These are phyloP conservation scores for Chlorencoelia australis DNA, from an alignment of 2,329 filamentous ascomycete genomes.

Conservation along the genomic window DNA sequence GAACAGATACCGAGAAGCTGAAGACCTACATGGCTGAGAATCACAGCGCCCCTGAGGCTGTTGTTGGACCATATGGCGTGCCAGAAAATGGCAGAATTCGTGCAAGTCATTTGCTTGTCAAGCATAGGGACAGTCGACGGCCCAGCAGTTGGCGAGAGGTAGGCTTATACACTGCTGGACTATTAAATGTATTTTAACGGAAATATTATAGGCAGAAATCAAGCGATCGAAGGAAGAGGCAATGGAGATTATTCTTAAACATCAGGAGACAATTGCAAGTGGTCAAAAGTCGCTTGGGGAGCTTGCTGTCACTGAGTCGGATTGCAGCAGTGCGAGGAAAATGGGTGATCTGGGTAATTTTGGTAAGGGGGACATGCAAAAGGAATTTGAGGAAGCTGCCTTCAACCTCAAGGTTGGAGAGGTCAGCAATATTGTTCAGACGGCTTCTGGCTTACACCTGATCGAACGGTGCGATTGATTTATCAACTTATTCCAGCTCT, in stretches of 20 bases:
- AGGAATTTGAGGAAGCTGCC: conserved; percentile 93
- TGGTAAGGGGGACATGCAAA: conserved; percentile 92
- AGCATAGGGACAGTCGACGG: conserved; percentile 80
- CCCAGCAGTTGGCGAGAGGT: conserved; percentile 88
- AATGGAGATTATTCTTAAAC: conserved; percentile 59
- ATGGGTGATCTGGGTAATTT: conserved; percentile 92
- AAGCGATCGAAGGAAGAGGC: conserved; percentile 85
- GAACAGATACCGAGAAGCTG: conserved; percentile 83
- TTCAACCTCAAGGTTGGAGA: conserved; percentile 83
- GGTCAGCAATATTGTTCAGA: conserved; percentile 80
- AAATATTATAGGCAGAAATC: conserved; percentile 52
- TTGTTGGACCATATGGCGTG: conserved; percentile 24
- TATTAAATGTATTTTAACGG: neutral
- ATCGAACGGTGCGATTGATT: conserved; percentile 65
- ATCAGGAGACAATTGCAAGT: conserved; percentile 67
- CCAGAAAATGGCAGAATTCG: conserved; percentile 74
- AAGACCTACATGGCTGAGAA: conserved; percentile 89
- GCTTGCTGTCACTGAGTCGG: conserved; percentile 78
- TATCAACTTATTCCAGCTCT: neutral
- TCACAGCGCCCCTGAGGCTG: conserved; percentile 53
- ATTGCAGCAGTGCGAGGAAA: conserved; percentile 93
- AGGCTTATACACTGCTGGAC: conserved; percentile 14
- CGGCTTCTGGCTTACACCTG: conserved; percentile 86
- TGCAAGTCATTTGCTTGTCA: conserved; percentile 84
- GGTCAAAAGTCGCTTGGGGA: conserved; percentile 65